These are phyloP conservation scores for Choanephora cucurbitarum DNA, from an alignment of 371 early-diverging fungal genomes.

Conservation along the genomic window DNA sequence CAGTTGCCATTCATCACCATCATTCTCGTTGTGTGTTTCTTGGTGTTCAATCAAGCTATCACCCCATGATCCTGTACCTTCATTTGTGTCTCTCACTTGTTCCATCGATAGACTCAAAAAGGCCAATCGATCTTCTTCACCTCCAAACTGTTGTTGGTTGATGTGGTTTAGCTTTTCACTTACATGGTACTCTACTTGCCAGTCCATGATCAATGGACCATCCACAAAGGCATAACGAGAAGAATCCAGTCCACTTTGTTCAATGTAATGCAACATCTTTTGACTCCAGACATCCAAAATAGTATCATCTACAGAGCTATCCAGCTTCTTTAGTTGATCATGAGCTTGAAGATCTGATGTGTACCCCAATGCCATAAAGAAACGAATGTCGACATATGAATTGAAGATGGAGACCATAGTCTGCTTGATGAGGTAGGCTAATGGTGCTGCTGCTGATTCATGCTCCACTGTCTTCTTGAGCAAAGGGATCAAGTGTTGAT, in stretches of 20 bases:
- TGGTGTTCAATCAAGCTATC: constrained; percentile 10
- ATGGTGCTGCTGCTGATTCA: background rate
- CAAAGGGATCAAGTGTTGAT: constrained; percentile 4
- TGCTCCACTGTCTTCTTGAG: constrained; percentile 4
- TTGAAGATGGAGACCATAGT: constrained; percentile 32
- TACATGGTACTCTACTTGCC: constrained; percentile 70
- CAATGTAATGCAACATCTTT: constrained; percentile 49
- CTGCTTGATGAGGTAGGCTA: constrained; percentile 29
- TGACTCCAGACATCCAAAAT: constrained; percentile 40
- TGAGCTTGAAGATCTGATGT: constrained; percentile 22
- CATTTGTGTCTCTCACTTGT: constrained; percentile 63
- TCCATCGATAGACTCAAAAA: constrained; percentile 71
- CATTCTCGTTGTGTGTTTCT: constrained; percentile 7
- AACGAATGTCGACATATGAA: constrained; percentile 25
- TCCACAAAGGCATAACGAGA: constrained; percentile 47
- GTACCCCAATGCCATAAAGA: constrained; percentile 36
- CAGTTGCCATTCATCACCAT: constrained; percentile 20
- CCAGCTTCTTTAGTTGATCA: background rate
- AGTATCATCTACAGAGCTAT: background rate
- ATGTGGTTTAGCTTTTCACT: constrained; percentile 55
- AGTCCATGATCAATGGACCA: constrained; percentile 81
- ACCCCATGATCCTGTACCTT: constrained; percentile 37
- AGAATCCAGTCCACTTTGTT: constrained; percentile 43
- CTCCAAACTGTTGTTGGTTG: constrained; percentile 43
- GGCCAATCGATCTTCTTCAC: constrained; percentile 67